Evolutionary conservation across 2,329 filamentous ascomycete species (phyloP).

Genomic region (Emergomyces orientalis): DNA sequence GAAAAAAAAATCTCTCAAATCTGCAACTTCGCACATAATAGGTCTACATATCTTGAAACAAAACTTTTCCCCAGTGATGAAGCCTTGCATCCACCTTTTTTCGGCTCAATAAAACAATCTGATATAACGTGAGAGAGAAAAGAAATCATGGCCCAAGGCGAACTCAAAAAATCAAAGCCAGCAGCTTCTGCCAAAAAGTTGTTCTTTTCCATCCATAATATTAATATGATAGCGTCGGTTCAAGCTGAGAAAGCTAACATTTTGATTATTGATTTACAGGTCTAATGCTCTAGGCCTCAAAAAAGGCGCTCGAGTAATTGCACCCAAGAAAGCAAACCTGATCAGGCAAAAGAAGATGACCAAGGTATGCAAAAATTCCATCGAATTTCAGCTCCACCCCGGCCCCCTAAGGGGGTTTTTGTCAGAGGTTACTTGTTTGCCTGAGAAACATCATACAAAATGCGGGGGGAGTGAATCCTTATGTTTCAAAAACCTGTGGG

Average conservation of each 20-base stretch:
- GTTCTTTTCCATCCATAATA: conserved; percentile 12
- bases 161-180: conserved; percentile 36
- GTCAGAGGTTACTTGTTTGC: neutral
- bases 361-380: conserved; percentile 38
- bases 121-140: neutral
- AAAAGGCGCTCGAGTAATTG: conserved; percentile 53
- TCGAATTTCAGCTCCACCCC: neutral
- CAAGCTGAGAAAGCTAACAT: neutral
- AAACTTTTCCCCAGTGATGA: neutral
- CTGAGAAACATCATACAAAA: neutral
- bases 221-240: no score
- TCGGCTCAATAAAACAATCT: neutral
- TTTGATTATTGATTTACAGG: conserved; percentile 14
- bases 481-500: neutral
- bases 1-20: no score
- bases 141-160: conserved; percentile 39
- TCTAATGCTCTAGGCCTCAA: conserved; percentile 40
- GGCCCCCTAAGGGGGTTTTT: neutral
- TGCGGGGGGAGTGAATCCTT: neutral
- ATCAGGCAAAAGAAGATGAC: conserved; percentile 54
- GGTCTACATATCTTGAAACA: neutral
- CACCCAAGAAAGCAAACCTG: conserved; percentile 55
- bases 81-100: neutral
- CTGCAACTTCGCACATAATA: neutral
- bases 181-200: conserved; percentile 33